These are phyloP conservation scores for Neobulgaria alba DNA, from an alignment of 2,329 filamentous ascomycete genomes.

Conservation along the genomic window DNA sequence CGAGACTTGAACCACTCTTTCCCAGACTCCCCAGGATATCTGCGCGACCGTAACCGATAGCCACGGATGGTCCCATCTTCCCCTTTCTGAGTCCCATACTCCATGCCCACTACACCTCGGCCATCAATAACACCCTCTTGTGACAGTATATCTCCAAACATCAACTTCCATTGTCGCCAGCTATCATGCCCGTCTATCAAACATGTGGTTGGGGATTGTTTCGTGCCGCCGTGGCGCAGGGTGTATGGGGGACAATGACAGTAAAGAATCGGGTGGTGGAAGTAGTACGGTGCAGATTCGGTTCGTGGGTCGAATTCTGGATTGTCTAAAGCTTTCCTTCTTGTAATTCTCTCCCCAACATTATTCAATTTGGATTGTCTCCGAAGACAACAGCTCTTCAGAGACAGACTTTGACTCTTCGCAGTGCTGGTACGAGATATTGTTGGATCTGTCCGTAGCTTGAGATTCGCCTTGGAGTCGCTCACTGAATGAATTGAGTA, in stretches of 20 bases:
- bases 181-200: conserved; percentile 1
- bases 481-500: conserved; percentile 11
- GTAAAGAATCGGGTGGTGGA: conserved; percentile 9
- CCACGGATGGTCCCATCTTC: conserved; percentile 12
- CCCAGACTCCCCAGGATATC: conserved; percentile 10
- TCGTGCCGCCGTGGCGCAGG: conserved; percentile 8
- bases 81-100: conserved; percentile 9
- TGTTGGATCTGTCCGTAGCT: neutral
- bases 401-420: conserved; percentile 1
- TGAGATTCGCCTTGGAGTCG: conserved; percentile 8
- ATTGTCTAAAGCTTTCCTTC: conserved; percentile 9
- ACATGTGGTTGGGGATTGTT: conserved; percentile 4
- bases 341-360: neutral
- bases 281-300: conserved; percentile 10
- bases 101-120: conserved; percentile 9
- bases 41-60: conserved; percentile 4
- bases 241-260: conserved; percentile 9
- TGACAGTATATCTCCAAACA: conserved; percentile 10
- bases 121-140: conserved; percentile 13
- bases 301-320: conserved; percentile 9
- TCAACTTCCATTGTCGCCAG: conserved; percentile 10
- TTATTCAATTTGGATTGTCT: no score
- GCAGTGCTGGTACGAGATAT: conserved; percentile 1
- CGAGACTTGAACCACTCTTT: conserved; percentile 10
- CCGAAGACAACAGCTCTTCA: no score